phyloP scores from a whole-genome alignment of 768 basidiomycete genomes.

The Podaxis mareebaensis region DNA sequence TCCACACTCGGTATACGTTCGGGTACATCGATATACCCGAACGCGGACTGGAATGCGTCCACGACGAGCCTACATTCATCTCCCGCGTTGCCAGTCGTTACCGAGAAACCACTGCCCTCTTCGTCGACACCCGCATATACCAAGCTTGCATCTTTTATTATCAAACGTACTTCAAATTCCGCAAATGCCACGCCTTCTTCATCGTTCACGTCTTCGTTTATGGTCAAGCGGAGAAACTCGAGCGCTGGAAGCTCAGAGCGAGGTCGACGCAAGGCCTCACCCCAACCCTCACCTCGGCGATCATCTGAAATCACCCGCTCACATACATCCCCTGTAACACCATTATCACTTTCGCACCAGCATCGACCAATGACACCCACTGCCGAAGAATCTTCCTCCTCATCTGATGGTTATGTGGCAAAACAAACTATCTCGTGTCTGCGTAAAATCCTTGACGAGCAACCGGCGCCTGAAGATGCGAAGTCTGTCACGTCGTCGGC shows the following conservation, averaged over 20 bases:
- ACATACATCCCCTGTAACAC: background rate
- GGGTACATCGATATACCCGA: conserved; percentile 25
- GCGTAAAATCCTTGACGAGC: conserved; percentile 68
- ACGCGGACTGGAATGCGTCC: conserved; percentile 23
- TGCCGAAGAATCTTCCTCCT: conserved; percentile 59
- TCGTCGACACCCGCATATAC: conserved; percentile 56
- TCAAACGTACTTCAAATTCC: conserved; percentile 25
- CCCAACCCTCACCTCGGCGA: conserved; percentile 6
- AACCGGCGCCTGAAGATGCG: conserved; percentile 33
- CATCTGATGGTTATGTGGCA: conserved; percentile 54
- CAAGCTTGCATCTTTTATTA: conserved; percentile 57
- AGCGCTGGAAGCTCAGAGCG: conserved; percentile 12
- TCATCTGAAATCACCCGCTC: conserved; percentile 2
- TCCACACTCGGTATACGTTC: conserved; percentile 69
- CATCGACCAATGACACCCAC: conserved; percentile 53
- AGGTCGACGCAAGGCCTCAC: conserved; percentile 4
- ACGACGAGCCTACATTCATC: conserved; percentile 30
- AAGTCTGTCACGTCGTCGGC: conserved; percentile 10
- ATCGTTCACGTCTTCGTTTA: conserved; percentile 30
- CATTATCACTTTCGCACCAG: conserved; percentile 10
- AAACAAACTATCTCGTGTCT: conserved; percentile 67
- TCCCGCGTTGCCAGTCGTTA: conserved; percentile 30
- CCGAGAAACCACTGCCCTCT: conserved; percentile 39
- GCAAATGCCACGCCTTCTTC: conserved; percentile 36
- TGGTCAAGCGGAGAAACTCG: conserved; percentile 14